Evolutionary conservation across 2,329 filamentous ascomycete genomes (phyloP).

Genomic region (Epichloe hybrida): DNA sequence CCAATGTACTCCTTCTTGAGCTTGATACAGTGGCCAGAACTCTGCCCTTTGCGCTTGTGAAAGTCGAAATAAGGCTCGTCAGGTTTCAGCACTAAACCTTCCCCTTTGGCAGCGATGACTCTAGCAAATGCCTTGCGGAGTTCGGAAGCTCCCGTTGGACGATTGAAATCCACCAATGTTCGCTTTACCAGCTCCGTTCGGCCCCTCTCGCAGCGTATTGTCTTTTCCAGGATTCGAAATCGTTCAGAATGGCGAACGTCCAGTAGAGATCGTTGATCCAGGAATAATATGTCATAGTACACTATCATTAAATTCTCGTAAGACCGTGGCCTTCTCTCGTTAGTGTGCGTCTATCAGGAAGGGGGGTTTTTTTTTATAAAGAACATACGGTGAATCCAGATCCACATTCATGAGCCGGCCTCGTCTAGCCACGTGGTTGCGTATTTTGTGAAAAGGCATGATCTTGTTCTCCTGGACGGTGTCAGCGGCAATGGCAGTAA

Average conservation of each 20-base stretch:
- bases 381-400: slow-evolving; percentile 51
- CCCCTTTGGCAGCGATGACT: slow-evolving; percentile 51
- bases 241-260: slow-evolving; percentile 42
- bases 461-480: slow-evolving; percentile 39
- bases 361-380: not conserved
- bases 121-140: slow-evolving; percentile 53
- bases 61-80: slow-evolving; percentile 65
- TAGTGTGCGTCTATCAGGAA: slow-evolving; percentile 4
- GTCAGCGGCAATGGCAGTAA: slow-evolving; percentile 5
- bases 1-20: slow-evolving; percentile 76
- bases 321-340: slow-evolving; percentile 27
- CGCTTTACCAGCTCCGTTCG: slow-evolving; percentile 54
- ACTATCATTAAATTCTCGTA: slow-evolving; percentile 48
- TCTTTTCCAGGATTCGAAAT: slow-evolving; percentile 41
- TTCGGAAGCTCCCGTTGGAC: slow-evolving; percentile 32
- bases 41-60: slow-evolving; percentile 19
- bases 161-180: slow-evolving; percentile 52
- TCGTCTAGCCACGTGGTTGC: slow-evolving; percentile 64
- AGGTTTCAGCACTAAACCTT: slow-evolving; percentile 73
- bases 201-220: slow-evolving; percentile 41
- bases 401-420: slow-evolving; percentile 55
- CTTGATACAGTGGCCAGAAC: slow-evolving; percentile 53
- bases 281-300: slow-evolving; percentile 43
- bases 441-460: slow-evolving; percentile 67
- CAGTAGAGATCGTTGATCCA: slow-evolving; percentile 40